phyloP scores from a whole-genome alignment of 306 rosid genomes.

The Psophocarpus tetragonolobus region DNA sequence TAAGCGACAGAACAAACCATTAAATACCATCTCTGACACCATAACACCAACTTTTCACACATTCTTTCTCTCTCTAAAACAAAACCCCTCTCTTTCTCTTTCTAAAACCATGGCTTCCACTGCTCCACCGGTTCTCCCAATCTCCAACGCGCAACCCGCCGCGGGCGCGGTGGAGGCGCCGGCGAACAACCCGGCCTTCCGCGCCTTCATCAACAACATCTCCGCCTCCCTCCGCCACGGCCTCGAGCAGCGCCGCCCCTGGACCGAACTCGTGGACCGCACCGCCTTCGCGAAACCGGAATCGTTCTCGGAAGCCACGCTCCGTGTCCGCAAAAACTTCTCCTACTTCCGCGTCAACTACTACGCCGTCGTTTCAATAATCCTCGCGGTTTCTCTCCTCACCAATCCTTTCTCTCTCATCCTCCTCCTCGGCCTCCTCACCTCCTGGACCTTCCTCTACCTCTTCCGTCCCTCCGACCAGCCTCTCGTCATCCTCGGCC shows the following conservation, averaged over 20 bases:
- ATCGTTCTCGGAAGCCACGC: constrained; percentile 74
- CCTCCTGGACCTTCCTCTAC: constrained; percentile 91
- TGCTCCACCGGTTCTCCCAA: constrained; percentile 57
- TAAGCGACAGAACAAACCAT: not conserved
- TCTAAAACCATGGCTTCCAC: constrained; percentile 51
- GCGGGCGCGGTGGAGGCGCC: constrained; percentile 43
- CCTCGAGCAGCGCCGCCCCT: constrained; percentile 85
- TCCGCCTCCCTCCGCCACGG: constrained; percentile 67
- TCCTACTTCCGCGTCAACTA: constrained; percentile 86
- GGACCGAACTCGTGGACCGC: constrained; percentile 77
- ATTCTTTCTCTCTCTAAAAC: constrained; percentile 4
- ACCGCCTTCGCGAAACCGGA: constrained; percentile 76
- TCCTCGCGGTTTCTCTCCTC: constrained; percentile 69
- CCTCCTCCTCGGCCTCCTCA: constrained; percentile 63
- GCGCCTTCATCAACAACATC: constrained; percentile 54
- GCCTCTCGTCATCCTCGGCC: constrained; percentile 78
- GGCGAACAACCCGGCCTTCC: constrained; percentile 59
- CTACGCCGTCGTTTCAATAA: constrained; percentile 48
- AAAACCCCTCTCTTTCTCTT: not conserved
- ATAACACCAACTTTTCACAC: not conserved
- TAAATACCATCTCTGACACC: not conserved
- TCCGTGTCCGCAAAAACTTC: constrained; percentile 86
- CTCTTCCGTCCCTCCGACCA: constrained; percentile 94
- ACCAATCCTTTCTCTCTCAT: constrained; percentile 72
- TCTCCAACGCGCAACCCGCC: constrained; percentile 39